phyloP scores from a whole-genome alignment of 257 asterid genomes.

The Jaltomata sinuosa region DNA sequence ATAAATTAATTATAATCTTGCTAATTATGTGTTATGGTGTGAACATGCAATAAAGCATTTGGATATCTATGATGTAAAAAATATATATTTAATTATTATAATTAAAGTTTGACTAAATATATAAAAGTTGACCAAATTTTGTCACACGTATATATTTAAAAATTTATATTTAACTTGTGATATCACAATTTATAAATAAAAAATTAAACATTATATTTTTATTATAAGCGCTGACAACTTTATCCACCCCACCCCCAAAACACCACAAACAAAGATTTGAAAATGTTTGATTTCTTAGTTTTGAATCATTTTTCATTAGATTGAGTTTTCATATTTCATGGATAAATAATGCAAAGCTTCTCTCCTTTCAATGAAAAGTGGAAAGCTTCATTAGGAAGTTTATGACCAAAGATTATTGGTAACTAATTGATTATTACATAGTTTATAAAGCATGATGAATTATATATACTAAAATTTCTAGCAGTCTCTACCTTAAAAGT shows the following conservation, averaged over 20 bases:
- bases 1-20: neutral
- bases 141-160: too few relatives aligned
- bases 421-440: neutral
- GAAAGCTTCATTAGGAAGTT: neutral
- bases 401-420: neutral
- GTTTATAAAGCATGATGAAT: neutral
- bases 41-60: neutral
- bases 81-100: neutral
- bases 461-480: too few relatives aligned
- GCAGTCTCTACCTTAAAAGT: neutral
- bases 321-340: neutral
- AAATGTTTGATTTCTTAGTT: too few relatives aligned
- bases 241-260: too few relatives aligned
- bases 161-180: too few relatives aligned
- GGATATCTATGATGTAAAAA: neutral
- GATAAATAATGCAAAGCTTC: neutral
- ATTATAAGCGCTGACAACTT: too few relatives aligned
- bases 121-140: too few relatives aligned
- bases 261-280: too few relatives aligned
- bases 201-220: too few relatives aligned
- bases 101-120: too few relatives aligned
- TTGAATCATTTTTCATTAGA: neutral
- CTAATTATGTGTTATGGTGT: neutral
- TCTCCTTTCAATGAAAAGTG: neutral
- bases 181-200: neutral